A percentile compares a stretch with the other conserved stretches of the same genome.
Evolutionary conservation across 2,329 filamentous ascomycete species (phyloP).

Genomic region (Clarireedia hainanense): DNA sequence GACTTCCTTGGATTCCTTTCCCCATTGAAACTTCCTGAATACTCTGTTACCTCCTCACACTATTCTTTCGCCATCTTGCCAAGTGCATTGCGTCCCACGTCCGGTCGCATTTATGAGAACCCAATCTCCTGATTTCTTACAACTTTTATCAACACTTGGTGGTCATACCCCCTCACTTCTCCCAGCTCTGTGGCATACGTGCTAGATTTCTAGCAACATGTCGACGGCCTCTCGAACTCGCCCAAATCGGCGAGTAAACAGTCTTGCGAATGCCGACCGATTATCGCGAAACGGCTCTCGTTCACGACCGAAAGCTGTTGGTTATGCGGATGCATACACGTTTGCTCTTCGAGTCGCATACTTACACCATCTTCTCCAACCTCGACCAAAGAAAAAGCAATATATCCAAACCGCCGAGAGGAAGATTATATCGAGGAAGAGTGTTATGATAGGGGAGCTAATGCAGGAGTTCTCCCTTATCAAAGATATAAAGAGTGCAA

Average conservation of each 20-base stretch:
- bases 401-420: constrained; percentile 53
- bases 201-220: constrained; percentile 13
- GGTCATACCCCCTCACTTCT: not conserved
- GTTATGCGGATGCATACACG: constrained; percentile 77
- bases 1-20: not conserved
- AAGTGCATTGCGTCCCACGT: no score
- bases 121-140: not conserved
- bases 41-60: not conserved
- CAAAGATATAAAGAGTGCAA: constrained; percentile 60
- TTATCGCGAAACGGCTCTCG: constrained; percentile 33
- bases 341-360: constrained; percentile 88
- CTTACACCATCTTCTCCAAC: constrained; percentile 87
- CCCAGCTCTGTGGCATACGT: not conserved
- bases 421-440: constrained; percentile 49
- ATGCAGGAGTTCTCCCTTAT: constrained; percentile 74
- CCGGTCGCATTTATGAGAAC: not conserved
- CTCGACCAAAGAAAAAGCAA: constrained; percentile 81
- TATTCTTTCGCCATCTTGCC: no score
- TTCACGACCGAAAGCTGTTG: constrained; percentile 41
- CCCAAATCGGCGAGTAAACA: constrained; percentile 26
- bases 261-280: constrained; percentile 23
- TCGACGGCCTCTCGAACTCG: constrained; percentile 25
- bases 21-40: not conserved
- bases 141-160: not conserved
- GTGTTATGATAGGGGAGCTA: constrained; percentile 72